Percentiles rank a stretch among this genome's conserved stretches.
Evolutionary conservation across 805 yeast species (phyloP).

Genomic region (Candida krabiensis): DNA sequence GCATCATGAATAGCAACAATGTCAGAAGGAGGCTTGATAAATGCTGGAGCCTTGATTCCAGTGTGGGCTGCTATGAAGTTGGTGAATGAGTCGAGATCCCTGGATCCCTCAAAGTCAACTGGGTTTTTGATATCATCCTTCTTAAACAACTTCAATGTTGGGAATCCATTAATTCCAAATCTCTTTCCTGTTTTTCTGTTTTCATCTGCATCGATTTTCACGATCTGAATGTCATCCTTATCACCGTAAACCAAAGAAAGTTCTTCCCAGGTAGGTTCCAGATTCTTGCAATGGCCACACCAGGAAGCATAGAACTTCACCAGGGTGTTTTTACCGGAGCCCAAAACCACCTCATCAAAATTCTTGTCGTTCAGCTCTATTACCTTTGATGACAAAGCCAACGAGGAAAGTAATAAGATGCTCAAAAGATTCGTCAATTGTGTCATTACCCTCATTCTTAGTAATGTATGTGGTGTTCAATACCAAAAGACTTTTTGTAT

Average conservation of each 20-base stretch:
- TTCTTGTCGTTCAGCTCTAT: conserved; percentile 47
- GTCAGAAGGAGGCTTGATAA: conserved; percentile 15
- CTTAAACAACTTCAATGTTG: conserved; percentile 58
- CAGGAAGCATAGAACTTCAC: conserved; percentile 76
- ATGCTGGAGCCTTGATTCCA: conserved; percentile 30
- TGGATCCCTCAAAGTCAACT: conserved; percentile 53
- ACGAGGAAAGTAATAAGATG: no score
- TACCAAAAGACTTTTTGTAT: no score
- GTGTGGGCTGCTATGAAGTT: conserved; percentile 45
- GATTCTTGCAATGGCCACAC: conserved; percentile 67
- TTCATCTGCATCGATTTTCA: conserved; percentile 61
- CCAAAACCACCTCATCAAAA: conserved; percentile 55
- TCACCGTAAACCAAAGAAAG: conserved; percentile 23
- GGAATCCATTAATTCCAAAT: conserved; percentile 61
- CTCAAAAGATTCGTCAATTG: no score
- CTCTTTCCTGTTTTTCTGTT: conserved; percentile 49
- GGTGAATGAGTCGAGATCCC: conserved; percentile 50
- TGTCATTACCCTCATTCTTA: conserved; percentile 13
- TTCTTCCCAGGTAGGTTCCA: conserved; percentile 49
- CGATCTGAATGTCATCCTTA: conserved; percentile 27
- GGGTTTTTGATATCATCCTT: conserved; percentile 49
- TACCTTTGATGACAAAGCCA: no score
- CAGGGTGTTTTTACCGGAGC: conserved; percentile 68
- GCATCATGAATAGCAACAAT: conserved; percentile 30
- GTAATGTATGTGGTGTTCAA: background rate